phyloP scores from a whole-genome alignment of 2,329 filamentous ascomycete genomes.

The Curvularia sp. region DNA sequence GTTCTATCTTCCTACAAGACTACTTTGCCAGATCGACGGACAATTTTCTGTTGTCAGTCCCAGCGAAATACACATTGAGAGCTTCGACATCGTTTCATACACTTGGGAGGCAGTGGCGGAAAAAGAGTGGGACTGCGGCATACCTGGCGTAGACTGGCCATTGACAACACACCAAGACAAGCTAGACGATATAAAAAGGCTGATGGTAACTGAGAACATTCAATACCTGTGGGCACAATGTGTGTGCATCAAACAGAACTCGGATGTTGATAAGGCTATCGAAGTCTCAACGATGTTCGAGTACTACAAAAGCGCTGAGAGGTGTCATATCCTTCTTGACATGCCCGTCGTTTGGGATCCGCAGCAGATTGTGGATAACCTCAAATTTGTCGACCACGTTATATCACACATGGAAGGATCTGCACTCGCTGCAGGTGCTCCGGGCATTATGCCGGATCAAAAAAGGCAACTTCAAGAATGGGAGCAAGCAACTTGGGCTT shows the following conservation, averaged over 20 bases:
- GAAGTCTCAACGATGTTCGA: conserved; percentile 13
- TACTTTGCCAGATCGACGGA: conserved; percentile 3
- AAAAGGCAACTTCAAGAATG: conserved; percentile 5
- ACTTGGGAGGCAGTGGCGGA: conserved; percentile 1
- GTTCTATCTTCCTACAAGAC: background rate
- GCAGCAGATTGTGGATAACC: conserved; percentile 10
- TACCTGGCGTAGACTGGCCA: conserved; percentile 5
- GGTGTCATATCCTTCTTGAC: conserved; percentile 11
- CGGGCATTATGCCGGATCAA: conserved; percentile 1
- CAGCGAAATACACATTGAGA: background rate
- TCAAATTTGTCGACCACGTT: conserved; percentile 14
- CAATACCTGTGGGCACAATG: conserved; percentile 24
- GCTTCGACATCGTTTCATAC: conserved; percentile 12
- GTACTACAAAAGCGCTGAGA: conserved; percentile 10
- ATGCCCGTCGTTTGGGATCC: conserved; percentile 14
- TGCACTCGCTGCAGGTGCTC: conserved; percentile 8
- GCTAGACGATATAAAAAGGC: conserved; percentile 6
- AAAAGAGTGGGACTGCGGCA: background rate
- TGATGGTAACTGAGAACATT: background rate
- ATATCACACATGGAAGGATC: conserved; percentile 11
- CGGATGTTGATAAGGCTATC: conserved; percentile 11
- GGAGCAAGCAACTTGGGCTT: conserved; percentile 3
- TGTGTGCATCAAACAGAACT: conserved; percentile 31
- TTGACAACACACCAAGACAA: background rate
- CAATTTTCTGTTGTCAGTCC: conserved; percentile 5